Percentiles rank a stretch among this genome's conserved stretches.
phyloP scores from a whole-genome alignment of 768 basidiomycete genomes.

The Trametes villosa region DNA sequence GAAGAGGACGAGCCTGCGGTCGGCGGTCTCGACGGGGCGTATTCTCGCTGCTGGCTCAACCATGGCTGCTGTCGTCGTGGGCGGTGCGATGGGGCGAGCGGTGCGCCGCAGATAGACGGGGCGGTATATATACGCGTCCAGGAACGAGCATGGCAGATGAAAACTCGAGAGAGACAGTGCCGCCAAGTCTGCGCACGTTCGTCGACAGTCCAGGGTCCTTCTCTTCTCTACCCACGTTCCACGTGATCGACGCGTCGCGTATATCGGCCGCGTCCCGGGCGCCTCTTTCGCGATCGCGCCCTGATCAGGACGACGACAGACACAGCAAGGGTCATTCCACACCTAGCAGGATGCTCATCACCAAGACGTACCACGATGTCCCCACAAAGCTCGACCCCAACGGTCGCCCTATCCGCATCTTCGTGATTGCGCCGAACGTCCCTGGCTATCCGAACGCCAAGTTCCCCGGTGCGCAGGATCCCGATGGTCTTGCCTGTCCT shows the following conservation, averaged over 20 bases:
- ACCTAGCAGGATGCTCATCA: slow-evolving; percentile 70
- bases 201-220: too few species aligned
- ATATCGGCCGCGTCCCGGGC: slow-evolving; percentile 2
- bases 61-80: slow-evolving; percentile 23
- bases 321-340: not conserved
- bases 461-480: slow-evolving; percentile 68
- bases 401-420: slow-evolving; percentile 75
- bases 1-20: slow-evolving; percentile 67
- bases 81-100: not conserved
- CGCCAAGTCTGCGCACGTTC: slow-evolving; percentile 29
- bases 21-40: slow-evolving; percentile 52
- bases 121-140: slow-evolving; percentile 6
- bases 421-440: slow-evolving; percentile 77
- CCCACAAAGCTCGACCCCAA: slow-evolving; percentile 65
- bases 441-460: slow-evolving; percentile 88
- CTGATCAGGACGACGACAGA: not conserved
- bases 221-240: not conserved
- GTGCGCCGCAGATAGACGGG: not conserved
- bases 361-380: slow-evolving; percentile 77
- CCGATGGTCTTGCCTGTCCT: too few species aligned
- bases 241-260: slow-evolving; percentile 21
- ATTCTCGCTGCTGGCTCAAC: slow-evolving; percentile 43
- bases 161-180: not conserved
- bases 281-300: not conserved
- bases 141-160: slow-evolving; percentile 11